Percentiles rank a stretch among this genome's conserved stretches.
Conservation (phyloP, 805 yeast genomes). For the Wickerhamiella musiphila region DNA sequence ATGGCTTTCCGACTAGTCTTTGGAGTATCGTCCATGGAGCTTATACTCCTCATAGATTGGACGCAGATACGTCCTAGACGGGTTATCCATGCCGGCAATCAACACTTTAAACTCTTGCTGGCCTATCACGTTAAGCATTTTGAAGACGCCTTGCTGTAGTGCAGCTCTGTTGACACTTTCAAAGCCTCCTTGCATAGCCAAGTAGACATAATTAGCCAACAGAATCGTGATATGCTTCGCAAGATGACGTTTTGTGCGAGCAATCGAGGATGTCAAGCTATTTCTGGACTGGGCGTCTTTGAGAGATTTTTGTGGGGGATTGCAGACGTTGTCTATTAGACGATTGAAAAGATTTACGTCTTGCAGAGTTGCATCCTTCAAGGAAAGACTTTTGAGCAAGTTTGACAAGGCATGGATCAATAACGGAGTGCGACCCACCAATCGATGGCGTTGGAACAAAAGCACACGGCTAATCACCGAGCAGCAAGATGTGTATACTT, state of each 20-base stretch:
- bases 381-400: slow-evolving; percentile 32
- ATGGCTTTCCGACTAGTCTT: slow-evolving; percentile 24
- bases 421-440: slow-evolving; percentile 59
- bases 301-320: slow-evolving; percentile 33
- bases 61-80: slow-evolving; percentile 52
- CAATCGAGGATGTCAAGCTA: slow-evolving; percentile 36
- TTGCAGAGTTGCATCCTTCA: too few species aligned
- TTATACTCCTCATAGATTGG: slow-evolving; percentile 55
- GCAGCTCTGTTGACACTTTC: slow-evolving; percentile 29
- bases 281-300: slow-evolving; percentile 19
- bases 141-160: slow-evolving; percentile 38
- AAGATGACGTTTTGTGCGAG: slow-evolving; percentile 32
- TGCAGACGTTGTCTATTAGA: slow-evolving; percentile 51
- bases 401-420: slow-evolving; percentile 32
- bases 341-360: slow-evolving; percentile 31
- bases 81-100: slow-evolving; percentile 46
- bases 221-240: slow-evolving; percentile 16
- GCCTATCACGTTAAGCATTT: slow-evolving; percentile 53
- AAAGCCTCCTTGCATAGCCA: slow-evolving; percentile 35
- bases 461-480: slow-evolving; percentile 43
- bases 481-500: slow-evolving; percentile 25
- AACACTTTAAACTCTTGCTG: slow-evolving; percentile 44
- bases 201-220: slow-evolving; percentile 45
- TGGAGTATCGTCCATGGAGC: slow-evolving; percentile 69
- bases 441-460: slow-evolving; percentile 49